These are phyloP conservation scores for Senecio squalidus DNA, from an alignment of 140 eudicot species.

Conservation along the genomic window DNA sequence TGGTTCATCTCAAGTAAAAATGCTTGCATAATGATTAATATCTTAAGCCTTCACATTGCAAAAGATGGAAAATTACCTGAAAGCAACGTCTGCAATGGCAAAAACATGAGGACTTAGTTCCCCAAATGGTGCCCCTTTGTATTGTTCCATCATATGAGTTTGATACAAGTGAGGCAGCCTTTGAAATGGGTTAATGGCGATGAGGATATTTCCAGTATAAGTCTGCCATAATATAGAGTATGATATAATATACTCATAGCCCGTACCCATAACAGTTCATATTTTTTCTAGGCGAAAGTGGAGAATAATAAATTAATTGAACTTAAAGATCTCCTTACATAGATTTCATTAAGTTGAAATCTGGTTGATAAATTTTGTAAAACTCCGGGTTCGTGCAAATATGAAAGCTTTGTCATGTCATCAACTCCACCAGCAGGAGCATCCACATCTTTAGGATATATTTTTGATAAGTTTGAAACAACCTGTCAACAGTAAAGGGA, in stretches of 20 bases:
- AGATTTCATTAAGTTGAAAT: slow-evolving; percentile 92
- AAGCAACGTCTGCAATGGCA: slow-evolving; percentile 95
- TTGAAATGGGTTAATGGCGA: slow-evolving; percentile 98
- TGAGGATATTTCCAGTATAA: slow-evolving; percentile 94
- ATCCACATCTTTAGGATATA: slow-evolving; percentile 84
- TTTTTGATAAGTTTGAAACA: slow-evolving; percentile 42
- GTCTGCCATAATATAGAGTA: slow-evolving; percentile 72
- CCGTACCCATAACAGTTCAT: slow-evolving; percentile 31
- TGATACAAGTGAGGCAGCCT: slow-evolving; percentile 81
- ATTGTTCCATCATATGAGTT: slow-evolving; percentile 91
- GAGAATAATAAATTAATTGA: slow-evolving; percentile 7
- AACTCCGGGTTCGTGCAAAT: slow-evolving; percentile 98
- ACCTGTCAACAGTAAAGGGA: slow-evolving; percentile 34
- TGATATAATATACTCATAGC: slow-evolving; percentile 28
- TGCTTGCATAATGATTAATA: slow-evolving; percentile 11
- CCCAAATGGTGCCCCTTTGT: slow-evolving; percentile 92
- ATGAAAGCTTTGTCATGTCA: slow-evolving; percentile 97
- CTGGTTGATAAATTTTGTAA: slow-evolving; percentile 82
- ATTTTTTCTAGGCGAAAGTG: slow-evolving; percentile 22
- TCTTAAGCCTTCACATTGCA: slow-evolving; percentile 16
- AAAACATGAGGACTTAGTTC: slow-evolving; percentile 98
- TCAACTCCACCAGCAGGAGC: slow-evolving; percentile 96
- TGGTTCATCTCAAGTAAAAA: slow-evolving; percentile 44
- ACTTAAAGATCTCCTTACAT: slow-evolving; percentile 49
- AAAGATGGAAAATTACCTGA: slow-evolving; percentile 45